Evolutionary conservation across 768 basidiomycete genomes (phyloP), one percentile per base, ranked within the genome.

Genomic region (Phallus indusiatus): DNA sequence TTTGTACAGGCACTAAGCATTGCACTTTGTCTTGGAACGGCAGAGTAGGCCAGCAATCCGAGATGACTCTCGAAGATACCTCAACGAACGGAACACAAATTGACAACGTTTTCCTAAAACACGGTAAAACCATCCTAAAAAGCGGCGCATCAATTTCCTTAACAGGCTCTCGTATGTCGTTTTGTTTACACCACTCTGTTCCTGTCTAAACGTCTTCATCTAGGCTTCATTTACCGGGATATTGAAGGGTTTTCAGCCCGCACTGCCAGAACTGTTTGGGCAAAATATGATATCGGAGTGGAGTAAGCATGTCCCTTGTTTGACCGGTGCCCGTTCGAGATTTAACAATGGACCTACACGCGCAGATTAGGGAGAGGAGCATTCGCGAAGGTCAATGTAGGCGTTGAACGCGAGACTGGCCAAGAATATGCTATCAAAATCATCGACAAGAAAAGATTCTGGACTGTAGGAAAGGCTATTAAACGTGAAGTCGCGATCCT

Each of bases 351-450:
- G 42, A 42, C 12, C n/a, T 51, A 7, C 36, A 18, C 17, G 20
- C 47, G 17, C 34, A 61, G 60, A 69, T 81, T 97, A 2, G 95
- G 95, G 55, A 86, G 85, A 64, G 95, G 95, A 9, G 85, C 90
- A 1, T 98, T 96, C 68, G 95, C 93, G 4, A 86, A 86, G 10
- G 95, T 97, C 18, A 81, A 85, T 74, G 89, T 87, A 68, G 93
- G 90, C 1, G 75, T 94, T 49, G 79, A 83, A 64, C 81, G 84
- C 10, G 69, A 72, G 20, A 86, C 85, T 11, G 91, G 91, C 11
- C 73, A 80, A 59, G 83, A 83, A 78, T 85, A 81, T 62, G 95
- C 95, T 0, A 83, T 94, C 70, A 98, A 98, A 75, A 85, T 92
- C 75, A 91, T 94, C 61, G 77, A 83, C 68, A 12, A 73, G 61